These are phyloP conservation scores for Naegleria gruberi DNA, from an alignment of 208 protist species.

Conservation along the genomic window DNA sequence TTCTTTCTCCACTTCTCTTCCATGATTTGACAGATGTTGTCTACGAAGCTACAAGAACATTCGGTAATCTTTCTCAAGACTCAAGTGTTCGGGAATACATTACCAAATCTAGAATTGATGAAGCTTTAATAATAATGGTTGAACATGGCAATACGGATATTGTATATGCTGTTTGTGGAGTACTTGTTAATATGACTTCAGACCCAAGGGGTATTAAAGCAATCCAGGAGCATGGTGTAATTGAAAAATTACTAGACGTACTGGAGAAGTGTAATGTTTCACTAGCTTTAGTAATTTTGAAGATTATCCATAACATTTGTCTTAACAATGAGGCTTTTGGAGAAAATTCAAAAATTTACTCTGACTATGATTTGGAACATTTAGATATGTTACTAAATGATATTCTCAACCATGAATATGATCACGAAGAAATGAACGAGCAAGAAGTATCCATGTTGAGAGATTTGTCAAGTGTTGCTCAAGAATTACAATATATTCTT, in stretches of 20 bases:
- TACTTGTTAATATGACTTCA: not conserved
- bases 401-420: not conserved
- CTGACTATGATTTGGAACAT: not conserved
- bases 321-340: not conserved
- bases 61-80: conserved; percentile 5
- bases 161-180: not conserved
- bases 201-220: not conserved
- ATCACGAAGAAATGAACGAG: not conserved
- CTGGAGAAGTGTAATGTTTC: not conserved
- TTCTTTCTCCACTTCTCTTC: not conserved
- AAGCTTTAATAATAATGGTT: not conserved
- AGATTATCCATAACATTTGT: not conserved
- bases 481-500: not conserved
- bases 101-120: not conserved
- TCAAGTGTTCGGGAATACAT: not conserved
- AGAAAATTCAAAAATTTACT: not conserved
- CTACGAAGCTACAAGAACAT: not conserved
- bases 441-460: not conserved
- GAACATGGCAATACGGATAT: not conserved
- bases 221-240: not conserved
- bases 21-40: not conserved
- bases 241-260: not conserved
- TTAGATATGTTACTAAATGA: not conserved
- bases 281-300: not conserved
- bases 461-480: not conserved